A percentile compares a stretch with the other conserved stretches of the same genome.
Evolutionary conservation across 306 rosid species (phyloP).

Genomic region (Prunus kanzakura): DNA sequence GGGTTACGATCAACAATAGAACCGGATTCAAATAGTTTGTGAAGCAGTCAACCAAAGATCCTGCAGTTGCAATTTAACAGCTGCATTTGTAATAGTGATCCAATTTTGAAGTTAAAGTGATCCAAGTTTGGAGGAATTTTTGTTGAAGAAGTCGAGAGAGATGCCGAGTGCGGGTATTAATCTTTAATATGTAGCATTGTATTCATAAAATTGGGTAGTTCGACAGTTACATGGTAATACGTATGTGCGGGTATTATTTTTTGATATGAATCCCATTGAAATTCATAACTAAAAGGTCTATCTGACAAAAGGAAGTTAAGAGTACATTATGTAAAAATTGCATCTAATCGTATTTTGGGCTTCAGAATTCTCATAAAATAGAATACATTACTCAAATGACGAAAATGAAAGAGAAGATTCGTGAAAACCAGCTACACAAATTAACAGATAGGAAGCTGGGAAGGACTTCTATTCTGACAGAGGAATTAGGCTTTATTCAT

Average conservation of each 20-base stretch:
- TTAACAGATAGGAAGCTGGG: not conserved
- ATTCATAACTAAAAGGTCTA: not conserved
- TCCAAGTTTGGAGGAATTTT: not conserved
- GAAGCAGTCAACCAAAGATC: not conserved
- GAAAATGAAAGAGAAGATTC: not conserved
- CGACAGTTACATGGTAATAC: not conserved
- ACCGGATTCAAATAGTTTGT: slow-evolving; percentile 10
- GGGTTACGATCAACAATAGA: slow-evolving; percentile 16
- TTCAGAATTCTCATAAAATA: not conserved
- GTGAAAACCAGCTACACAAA: not conserved
- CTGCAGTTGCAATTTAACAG: not conserved
- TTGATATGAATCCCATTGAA: not conserved
- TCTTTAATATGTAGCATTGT: not conserved
- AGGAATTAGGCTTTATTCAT: not conserved
- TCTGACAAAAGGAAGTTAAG: too few relatives aligned
- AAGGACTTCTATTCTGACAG: not conserved
- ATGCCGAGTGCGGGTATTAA: not conserved
- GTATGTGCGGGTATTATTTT: not conserved
- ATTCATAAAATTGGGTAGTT: not conserved
- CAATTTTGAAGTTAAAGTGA: not conserved
- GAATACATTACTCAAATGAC: not conserved
- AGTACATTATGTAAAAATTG: too few relatives aligned
- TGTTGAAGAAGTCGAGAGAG: not conserved
- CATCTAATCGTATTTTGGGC: not conserved
- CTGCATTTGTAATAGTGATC: not conserved